Evolutionary conservation across 202 grass and related monocot species (phyloP).

Genomic region (Zoysia matrella): DNA sequence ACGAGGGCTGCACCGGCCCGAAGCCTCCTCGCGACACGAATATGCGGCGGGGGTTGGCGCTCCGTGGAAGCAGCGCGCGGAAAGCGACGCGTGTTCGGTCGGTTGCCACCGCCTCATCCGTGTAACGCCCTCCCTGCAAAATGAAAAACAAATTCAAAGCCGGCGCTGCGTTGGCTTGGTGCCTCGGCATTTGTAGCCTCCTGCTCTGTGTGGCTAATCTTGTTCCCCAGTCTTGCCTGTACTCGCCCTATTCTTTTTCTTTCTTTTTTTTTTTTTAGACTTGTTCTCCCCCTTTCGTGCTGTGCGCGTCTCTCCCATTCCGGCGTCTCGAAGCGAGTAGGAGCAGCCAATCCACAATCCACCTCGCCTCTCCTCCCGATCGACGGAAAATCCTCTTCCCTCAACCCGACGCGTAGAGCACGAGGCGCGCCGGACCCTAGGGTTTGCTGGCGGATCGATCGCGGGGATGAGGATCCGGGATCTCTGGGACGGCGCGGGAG

Average conservation of each 20-base stretch:
- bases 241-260: constrained; percentile 9
- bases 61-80: constrained; percentile 5
- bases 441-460: constrained; percentile 10
- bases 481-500: constrained; percentile 39
- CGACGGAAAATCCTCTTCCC: neutral
- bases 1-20: too few relatives aligned
- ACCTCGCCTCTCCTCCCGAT: constrained; percentile 2
- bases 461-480: constrained; percentile 53
- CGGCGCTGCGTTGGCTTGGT: neutral
- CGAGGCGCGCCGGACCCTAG: constrained; percentile 23
- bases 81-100: neutral
- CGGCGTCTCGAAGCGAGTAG: constrained; percentile 34
- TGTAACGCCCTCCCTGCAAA: neutral
- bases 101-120: neutral
- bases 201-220: neutral
- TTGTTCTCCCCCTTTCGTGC: neutral
- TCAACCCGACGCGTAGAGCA: too few relatives aligned
- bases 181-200: neutral
- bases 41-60: neutral
- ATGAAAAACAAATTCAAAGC: neutral
- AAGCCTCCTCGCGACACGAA: neutral
- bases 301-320: neutral
- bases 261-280: neutral
- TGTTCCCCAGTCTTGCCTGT: neutral
- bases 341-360: neutral